Evolutionary conservation across 139 green algal species (phyloP), one percentile per base, ranked within the genome.

Genomic region (Volvox reticuliferus): DNA sequence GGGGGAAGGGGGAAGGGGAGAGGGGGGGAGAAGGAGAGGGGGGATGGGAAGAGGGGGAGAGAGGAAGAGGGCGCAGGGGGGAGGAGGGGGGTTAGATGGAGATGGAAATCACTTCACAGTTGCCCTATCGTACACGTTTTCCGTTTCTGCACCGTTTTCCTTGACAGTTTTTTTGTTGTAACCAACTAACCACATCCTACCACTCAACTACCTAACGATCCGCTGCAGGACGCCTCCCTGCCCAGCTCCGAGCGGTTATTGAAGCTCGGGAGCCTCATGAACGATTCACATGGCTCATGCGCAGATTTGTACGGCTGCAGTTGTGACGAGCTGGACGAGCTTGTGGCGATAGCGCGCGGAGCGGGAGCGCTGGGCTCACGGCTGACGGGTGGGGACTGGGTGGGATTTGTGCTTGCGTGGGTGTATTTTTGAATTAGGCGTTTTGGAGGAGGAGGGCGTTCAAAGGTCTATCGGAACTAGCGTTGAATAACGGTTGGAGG

Each of bases 231-330:
- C 84, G 68, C 67, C 26, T 80, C 84, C 30, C 84, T 89, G 36
- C 32, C 67, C 1, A 35, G 37, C 26, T 93, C 94, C 2, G 91
- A 94, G 24, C 96, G 95, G 88, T 87, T 98, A 73, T 50, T 62
- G 0, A 26, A 76, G 28, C 95, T 99, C 79, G 98, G 96, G 1
- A 19, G 75, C 20, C 94, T 99, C 21, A 99, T 99, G 98, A 94
- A 99, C 92, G 95, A 93, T 50, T 97, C 94, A 36, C 98, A 99
- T 61, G 93, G 89, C 81, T 97, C 93, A 88, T 99, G 97, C 92
- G 94, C 95, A 21, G 91, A 96, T 28, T 93, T 97, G 83, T 99
- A 99, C 92, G 95, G 98, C 73, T 99, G 98, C 94, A 98, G 95
- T 92, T 99, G 96, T 87, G 85, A 93, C 0, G 98, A 99, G 94